Percentiles rank a stretch among this genome's conserved stretches.
These are phyloP conservation scores for Aspergillus sergii DNA, from an alignment of 2,329 filamentous ascomycete species.

Conservation along the genomic window DNA sequence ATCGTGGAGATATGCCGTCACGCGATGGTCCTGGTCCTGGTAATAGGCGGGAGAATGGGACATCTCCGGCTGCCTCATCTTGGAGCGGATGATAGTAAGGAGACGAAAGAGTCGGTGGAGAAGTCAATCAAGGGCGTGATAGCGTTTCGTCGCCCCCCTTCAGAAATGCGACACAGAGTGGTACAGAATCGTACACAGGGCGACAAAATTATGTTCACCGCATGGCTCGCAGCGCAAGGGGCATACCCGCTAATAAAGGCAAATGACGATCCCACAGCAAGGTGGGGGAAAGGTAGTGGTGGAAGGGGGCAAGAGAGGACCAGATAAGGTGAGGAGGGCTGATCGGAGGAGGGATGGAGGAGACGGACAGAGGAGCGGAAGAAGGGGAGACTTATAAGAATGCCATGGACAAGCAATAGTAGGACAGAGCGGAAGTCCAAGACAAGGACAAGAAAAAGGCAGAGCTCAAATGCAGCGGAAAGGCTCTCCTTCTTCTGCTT, in stretches of 20 bases:
- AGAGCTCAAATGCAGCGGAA: conserved; percentile 21
- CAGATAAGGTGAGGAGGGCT: conserved; percentile 5
- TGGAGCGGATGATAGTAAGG: conserved; percentile 14
- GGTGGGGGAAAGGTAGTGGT: conserved; percentile 1
- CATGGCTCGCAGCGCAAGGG: conserved; percentile 28
- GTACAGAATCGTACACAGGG: conserved; percentile 25
- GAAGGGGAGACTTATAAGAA: conserved; percentile 19
- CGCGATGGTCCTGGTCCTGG: conserved; percentile 30
- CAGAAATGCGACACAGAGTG: conserved; percentile 24
- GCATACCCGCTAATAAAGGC: conserved; percentile 7
- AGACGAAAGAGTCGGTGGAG: conserved; percentile 19
- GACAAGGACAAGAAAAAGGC: conserved; percentile 20
- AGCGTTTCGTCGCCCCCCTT: conserved; percentile 17
- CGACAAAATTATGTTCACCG: conserved; percentile 25
- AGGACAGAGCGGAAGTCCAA: conserved; percentile 26
- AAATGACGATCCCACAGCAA: conserved; percentile 7
- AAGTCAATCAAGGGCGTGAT: conserved; percentile 23
- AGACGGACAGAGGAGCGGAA: conserved; percentile 16
- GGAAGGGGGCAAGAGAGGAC: conserved; percentile 5
- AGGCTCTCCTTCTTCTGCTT: conserved; percentile 14
- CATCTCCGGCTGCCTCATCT: conserved; percentile 40
- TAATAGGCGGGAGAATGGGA: conserved; percentile 39
- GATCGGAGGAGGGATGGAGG: conserved; percentile 12
- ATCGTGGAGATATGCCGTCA: conserved; percentile 24
- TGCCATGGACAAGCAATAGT: conserved; percentile 20